phyloP scores from a whole-genome alignment of 179 eudicot species.

The Amaranthus tricolor region DNA sequence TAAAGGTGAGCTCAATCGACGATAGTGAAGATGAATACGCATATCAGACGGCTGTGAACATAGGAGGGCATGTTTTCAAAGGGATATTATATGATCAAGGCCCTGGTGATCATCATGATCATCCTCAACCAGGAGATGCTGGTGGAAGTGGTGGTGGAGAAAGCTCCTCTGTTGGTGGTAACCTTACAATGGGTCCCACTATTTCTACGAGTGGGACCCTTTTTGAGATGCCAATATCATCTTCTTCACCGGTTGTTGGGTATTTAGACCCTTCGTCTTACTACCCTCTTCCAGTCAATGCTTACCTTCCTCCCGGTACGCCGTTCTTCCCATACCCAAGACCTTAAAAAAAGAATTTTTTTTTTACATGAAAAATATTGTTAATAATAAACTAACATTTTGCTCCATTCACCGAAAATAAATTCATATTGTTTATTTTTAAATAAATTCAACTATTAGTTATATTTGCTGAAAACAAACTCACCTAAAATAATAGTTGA shows the following conservation, averaged over 20 bases:
- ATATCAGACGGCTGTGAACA: slow-evolving; percentile 84
- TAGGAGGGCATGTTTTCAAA: slow-evolving; percentile 85
- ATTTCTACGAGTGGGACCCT: neutral
- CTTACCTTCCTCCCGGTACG: slow-evolving; percentile 68
- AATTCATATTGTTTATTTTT: too few species aligned
- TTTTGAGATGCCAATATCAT: slow-evolving; percentile 22
- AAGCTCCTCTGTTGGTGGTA: neutral
- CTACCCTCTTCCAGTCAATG: slow-evolving; percentile 44
- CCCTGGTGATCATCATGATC: slow-evolving; percentile 31
- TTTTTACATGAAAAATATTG: too few species aligned
- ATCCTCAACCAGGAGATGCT: neutral
- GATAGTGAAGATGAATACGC: slow-evolving; percentile 67
- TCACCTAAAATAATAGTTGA: too few species aligned
- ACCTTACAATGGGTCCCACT: too few species aligned
- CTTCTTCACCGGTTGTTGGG: slow-evolving; percentile 27
- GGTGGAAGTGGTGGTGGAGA: too few species aligned
- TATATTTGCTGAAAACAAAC: too few species aligned
- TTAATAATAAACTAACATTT: too few species aligned
- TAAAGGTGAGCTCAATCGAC: slow-evolving; percentile 69
- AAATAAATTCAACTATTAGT: too few species aligned
- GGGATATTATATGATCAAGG: slow-evolving; percentile 93
- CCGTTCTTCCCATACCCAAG: slow-evolving; percentile 72
- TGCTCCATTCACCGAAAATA: too few species aligned
- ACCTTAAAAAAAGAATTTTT: slow-evolving; percentile 26
- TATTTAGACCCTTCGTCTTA: slow-evolving; percentile 46